Evolutionary conservation across 179 eudicot species (phyloP).

Genomic region (Pouteria campechiana): DNA sequence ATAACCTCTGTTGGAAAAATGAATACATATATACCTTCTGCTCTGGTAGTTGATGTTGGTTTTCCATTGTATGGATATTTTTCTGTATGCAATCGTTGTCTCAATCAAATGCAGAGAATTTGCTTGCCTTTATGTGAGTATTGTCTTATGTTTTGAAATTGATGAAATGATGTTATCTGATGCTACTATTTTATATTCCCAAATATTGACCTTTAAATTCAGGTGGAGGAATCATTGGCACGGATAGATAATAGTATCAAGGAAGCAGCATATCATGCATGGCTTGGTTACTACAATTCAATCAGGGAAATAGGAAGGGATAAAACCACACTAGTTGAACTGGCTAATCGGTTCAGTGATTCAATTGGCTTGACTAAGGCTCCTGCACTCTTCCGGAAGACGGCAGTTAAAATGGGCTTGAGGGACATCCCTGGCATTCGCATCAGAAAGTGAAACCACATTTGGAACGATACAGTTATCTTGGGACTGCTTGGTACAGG

Average conservation of each 20-base stretch:
- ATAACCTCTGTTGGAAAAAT: no score
- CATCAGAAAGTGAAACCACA: slow-evolving; percentile 34
- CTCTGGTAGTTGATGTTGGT: no score
- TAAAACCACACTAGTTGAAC: slow-evolving; percentile 71
- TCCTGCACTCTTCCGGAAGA: slow-evolving; percentile 71
- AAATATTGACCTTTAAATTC: no score
- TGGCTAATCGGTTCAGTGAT: slow-evolving; percentile 55
- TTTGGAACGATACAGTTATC: not conserved
- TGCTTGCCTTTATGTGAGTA: no score
- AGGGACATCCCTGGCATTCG: slow-evolving; percentile 82
- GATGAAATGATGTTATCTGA: no score
- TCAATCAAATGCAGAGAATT: no score
- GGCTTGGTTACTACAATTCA: slow-evolving; percentile 94
- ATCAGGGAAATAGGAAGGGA: slow-evolving; percentile 69
- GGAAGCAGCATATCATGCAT: slow-evolving; percentile 94
- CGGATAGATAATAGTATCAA: slow-evolving; percentile 64
- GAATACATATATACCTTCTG: no score
- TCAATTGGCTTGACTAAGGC: slow-evolving; percentile 73
- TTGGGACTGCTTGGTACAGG: not conserved
- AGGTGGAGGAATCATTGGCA: slow-evolving; percentile 62
- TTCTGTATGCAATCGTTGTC: no score
- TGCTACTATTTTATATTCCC: no score
- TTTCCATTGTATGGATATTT: no score
- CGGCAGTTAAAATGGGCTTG: slow-evolving; percentile 86
- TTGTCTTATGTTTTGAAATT: no score